Conservation (phyloP, 2,329 filamentous ascomycete species). For the Diplodia corticola region DNA sequence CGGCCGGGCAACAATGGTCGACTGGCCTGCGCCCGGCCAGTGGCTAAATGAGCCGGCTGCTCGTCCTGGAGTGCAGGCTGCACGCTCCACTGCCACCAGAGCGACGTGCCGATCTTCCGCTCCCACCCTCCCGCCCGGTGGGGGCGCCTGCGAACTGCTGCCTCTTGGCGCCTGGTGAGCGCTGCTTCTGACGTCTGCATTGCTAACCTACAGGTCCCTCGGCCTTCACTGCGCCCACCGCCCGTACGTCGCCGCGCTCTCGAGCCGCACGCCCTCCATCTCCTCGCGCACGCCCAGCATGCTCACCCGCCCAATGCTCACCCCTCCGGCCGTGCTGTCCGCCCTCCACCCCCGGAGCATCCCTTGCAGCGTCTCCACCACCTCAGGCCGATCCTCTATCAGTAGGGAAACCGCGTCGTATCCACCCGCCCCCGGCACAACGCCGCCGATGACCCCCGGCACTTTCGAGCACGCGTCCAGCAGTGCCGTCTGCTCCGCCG, state of each 20-base stretch:
- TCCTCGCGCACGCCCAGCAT: slow-evolving; percentile 71
- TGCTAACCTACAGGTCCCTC: slow-evolving; percentile 12
- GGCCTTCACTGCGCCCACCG: slow-evolving; percentile 37
- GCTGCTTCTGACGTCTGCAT: slow-evolving; percentile 7
- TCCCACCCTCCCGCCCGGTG: slow-evolving; percentile 14
- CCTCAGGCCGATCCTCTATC: slow-evolving; percentile 69
- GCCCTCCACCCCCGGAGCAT: slow-evolving; percentile 67
- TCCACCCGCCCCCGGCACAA: slow-evolving; percentile 91
- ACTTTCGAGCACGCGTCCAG: slow-evolving; percentile 72
- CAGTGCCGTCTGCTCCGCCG: slow-evolving; percentile 77
- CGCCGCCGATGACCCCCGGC: slow-evolving; percentile 81
- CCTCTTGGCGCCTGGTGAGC: slow-evolving; percentile 6
- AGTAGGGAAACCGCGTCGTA: slow-evolving; percentile 87
- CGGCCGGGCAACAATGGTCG: not conserved
- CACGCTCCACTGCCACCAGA: not conserved
- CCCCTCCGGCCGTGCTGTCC: slow-evolving; percentile 36
- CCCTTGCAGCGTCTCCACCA: slow-evolving; percentile 59
- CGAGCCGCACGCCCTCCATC: slow-evolving; percentile 61
- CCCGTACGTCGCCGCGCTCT: slow-evolving; percentile 43
- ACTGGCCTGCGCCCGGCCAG: not conserved
- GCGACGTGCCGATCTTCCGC: slow-evolving; percentile 22
- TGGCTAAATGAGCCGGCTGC: not conserved
- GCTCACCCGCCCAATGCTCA: slow-evolving; percentile 63
- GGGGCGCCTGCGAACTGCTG: slow-evolving; percentile 12
- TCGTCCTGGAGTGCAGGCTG: not conserved